Conservation (phyloP, 2,329 filamentous ascomycete species). For the Verticillium nonalfalfae region DNA sequence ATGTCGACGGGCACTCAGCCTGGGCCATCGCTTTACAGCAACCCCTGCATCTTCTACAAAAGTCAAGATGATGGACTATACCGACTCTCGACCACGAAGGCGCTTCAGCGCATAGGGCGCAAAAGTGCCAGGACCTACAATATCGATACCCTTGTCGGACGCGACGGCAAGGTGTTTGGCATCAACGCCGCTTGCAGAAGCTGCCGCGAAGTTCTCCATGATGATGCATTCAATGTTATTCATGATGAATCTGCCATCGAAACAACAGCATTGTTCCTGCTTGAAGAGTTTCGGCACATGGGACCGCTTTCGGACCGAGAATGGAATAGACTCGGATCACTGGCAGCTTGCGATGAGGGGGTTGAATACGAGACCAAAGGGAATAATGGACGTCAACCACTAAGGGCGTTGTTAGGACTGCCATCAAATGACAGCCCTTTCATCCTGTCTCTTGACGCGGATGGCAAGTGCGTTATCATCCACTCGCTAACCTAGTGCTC, state of each 20-base stretch:
- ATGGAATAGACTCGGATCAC: neutral
- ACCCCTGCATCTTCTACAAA: neutral
- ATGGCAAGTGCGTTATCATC: neutral
- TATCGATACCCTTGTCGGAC: neutral
- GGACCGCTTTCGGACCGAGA: neutral
- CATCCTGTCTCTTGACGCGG: neutral
- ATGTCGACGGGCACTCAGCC: neutral
- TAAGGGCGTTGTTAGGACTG: neutral
- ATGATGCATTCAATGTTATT: neutral
- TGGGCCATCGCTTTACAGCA: neutral
- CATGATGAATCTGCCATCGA: neutral
- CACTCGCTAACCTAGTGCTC: neutral
- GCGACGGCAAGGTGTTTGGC: neutral
- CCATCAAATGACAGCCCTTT: neutral
- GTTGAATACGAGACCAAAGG: neutral
- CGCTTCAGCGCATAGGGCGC: neutral
- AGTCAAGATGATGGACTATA: neutral
- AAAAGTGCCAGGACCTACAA: neutral
- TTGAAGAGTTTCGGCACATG: neutral
- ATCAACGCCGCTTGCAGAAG: neutral
- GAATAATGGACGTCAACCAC: neutral
- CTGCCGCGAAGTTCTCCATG: neutral
- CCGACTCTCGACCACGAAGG: neutral
- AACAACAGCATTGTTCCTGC: neutral
- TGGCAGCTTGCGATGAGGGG: neutral